Evolutionary conservation across 2,329 filamentous ascomycete genomes (phyloP).

Genomic region (Emericellopsis cladophorae): DNA sequence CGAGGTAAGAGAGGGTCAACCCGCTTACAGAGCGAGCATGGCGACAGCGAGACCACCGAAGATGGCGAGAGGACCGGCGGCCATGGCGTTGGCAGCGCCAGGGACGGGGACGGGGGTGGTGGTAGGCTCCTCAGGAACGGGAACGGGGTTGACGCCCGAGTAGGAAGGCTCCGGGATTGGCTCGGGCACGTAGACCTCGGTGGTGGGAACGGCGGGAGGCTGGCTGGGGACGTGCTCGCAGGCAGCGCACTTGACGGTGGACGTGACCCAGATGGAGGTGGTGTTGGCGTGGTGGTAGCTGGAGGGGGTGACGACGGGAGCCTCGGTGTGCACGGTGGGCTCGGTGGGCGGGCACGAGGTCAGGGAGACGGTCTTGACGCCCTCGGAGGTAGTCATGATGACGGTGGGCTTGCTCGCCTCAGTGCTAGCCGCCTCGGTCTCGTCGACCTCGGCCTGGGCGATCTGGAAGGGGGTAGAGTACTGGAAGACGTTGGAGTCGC

Average conservation of each 20-base stretch:
- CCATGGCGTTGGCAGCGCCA: constrained; percentile 15
- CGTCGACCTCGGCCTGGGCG: constrained; percentile 6
- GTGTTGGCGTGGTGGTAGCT: constrained; percentile 12
- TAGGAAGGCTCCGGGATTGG: constrained; percentile 9
- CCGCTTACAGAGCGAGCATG: constrained; percentile 27
- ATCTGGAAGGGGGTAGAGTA: constrained; percentile 51
- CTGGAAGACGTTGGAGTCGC: constrained; percentile 38
- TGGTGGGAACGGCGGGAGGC: constrained; percentile 4
- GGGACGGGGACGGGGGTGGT: constrained; percentile 11
- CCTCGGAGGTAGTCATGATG: constrained; percentile 14
- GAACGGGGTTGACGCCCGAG: constrained; percentile 7
- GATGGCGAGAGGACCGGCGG: constrained; percentile 23
- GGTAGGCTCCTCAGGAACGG: constrained; percentile 6
- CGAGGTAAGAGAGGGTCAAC: constrained; percentile 6
- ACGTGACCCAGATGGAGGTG: constrained; percentile 11
- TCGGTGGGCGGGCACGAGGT: constrained; percentile 7
- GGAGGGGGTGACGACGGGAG: constrained; percentile 4
- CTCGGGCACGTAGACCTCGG: constrained; percentile 6
- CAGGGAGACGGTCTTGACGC: constrained; percentile 16
- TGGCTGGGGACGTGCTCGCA: not conserved
- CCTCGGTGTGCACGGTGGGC: constrained; percentile 11
- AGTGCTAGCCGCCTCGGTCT: not conserved
- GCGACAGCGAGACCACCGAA: constrained; percentile 27
- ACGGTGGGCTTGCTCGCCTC: constrained; percentile 7
- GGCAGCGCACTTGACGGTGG: constrained; percentile 6